Percentiles rank a stretch among this genome's conserved stretches.
These are phyloP conservation scores for Excoecaria agallocha DNA, from an alignment of 345 rosid species.

Conservation along the genomic window DNA sequence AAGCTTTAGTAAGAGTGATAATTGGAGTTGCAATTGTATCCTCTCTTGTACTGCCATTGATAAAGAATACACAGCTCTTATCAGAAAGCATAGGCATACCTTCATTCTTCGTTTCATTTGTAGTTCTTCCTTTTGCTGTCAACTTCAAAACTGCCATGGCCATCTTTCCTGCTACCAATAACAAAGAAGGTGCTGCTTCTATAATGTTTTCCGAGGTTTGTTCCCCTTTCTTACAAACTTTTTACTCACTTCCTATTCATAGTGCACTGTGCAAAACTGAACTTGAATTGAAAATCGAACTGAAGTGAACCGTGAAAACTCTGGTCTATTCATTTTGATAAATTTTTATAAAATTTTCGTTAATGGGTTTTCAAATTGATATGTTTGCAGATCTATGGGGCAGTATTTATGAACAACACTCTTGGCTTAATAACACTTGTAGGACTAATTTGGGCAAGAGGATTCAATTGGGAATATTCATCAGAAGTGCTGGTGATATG, in stretches of 20 bases:
- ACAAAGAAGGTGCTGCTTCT: slow-evolving; percentile 37
- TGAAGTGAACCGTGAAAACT: too few species aligned
- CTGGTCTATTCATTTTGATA: too few species aligned
- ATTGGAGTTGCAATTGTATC: slow-evolving; percentile 28
- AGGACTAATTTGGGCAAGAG: slow-evolving; percentile 29
- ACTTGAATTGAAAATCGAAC: too few species aligned
- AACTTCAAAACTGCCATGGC: slow-evolving; percentile 34
- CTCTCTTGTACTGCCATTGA: slow-evolving; percentile 31
- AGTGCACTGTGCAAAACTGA: too few species aligned
- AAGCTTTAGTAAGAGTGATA: slow-evolving; percentile 18
- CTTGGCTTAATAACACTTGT: slow-evolving; percentile 23
- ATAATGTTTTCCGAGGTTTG: slow-evolving; percentile 39
- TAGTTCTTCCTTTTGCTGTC: slow-evolving; percentile 37
- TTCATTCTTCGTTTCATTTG: slow-evolving; percentile 40
- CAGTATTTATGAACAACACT: slow-evolving; percentile 36
- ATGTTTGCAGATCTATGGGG: slow-evolving; percentile 37
- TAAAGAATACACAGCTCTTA: slow-evolving; percentile 30
- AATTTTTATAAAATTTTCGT: too few species aligned
- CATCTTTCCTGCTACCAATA: slow-evolving; percentile 23
- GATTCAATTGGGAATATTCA: slow-evolving; percentile 37
- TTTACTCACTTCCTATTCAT: too few species aligned
- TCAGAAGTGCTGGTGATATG: slow-evolving; percentile 34
- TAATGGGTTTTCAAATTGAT: too few species aligned
- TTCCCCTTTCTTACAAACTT: background rate
- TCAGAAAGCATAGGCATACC: slow-evolving; percentile 30